A percentile compares a stretch with the other conserved stretches of the same genome.
phyloP scores from a whole-genome alignment of 2,329 filamentous ascomycete species.

The Cladosporium oxysporum region DNA sequence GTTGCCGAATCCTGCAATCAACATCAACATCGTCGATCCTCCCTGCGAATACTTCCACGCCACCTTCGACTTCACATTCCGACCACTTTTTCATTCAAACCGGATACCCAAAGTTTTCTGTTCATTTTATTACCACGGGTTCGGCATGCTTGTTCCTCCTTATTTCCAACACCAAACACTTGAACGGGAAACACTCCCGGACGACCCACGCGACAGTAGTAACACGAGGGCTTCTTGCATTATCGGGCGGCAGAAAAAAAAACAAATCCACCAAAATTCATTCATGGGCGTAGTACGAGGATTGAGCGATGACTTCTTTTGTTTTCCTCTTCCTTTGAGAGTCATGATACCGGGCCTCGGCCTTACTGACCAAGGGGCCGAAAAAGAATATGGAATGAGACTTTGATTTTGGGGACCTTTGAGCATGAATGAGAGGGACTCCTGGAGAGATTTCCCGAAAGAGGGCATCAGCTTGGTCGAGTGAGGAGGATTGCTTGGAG shows the following conservation, averaged over 20 bases:
- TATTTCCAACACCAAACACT: background rate
- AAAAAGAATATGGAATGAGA: background rate
- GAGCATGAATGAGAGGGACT: background rate
- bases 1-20: constrained; percentile 12
- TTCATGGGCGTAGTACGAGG: background rate
- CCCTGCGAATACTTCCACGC: background rate
- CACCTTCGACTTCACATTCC: background rate
- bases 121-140: background rate
- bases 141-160: background rate
- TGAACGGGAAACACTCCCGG: background rate
- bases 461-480: background rate
- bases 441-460: background rate
- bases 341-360: background rate
- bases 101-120: constrained; percentile 9
- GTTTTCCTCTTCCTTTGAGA: background rate
- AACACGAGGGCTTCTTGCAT: background rate
- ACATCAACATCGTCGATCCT: background rate
- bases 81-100: constrained; percentile 4
- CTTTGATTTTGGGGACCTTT: background rate
- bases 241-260: background rate
- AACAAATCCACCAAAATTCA: background rate
- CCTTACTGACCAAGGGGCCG: background rate
- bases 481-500: background rate
- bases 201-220: background rate
- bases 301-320: background rate